Percentiles rank a stretch among this genome's conserved stretches.
Evolutionary conservation across 352 stramenopile species (phyloP).

Genomic region (Pythium rhizo-oryzae): DNA sequence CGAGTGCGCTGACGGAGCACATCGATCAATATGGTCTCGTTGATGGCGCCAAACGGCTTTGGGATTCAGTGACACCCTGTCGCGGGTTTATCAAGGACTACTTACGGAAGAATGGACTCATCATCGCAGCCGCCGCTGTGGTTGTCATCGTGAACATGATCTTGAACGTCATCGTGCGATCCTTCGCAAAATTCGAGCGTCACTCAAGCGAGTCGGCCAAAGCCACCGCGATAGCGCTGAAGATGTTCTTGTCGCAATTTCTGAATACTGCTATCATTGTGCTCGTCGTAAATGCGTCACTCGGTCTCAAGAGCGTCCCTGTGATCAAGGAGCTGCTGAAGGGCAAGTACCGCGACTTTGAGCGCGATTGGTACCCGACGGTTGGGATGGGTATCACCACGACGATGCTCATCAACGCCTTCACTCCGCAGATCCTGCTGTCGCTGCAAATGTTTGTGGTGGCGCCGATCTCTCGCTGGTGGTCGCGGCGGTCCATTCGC

Average conservation of each 20-base stretch:
- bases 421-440: constrained; percentile 69
- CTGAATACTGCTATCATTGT: constrained; percentile 87
- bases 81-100: constrained; percentile 72
- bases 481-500: constrained; percentile 44
- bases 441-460: constrained; percentile 65
- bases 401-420: constrained; percentile 86
- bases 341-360: constrained; percentile 82
- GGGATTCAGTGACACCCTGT: constrained; percentile 56
- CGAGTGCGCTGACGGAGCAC: constrained; percentile 43
- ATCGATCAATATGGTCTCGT: constrained; percentile 55
- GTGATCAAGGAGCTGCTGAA: constrained; percentile 65
- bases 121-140: constrained; percentile 59
- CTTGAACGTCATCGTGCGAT: constrained; percentile 67
- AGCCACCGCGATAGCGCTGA: constrained; percentile 68
- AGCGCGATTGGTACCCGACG: constrained; percentile 85
- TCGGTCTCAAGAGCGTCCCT: constrained; percentile 45
- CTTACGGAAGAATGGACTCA: constrained; percentile 65
- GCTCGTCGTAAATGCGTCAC: constrained; percentile 70
- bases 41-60: constrained; percentile 55
- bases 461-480: constrained; percentile 46
- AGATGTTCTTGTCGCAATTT: constrained; percentile 83
- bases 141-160: constrained; percentile 81
- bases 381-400: constrained; percentile 88
- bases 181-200: constrained; percentile 68
- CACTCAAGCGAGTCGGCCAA: constrained; percentile 86